Percentiles rank a stretch among this genome's conserved stretches.
These are phyloP conservation scores for rapeseed (Brassica napus) DNA, from an alignment of 345 rosid genomes.

Conservation along the genomic window DNA sequence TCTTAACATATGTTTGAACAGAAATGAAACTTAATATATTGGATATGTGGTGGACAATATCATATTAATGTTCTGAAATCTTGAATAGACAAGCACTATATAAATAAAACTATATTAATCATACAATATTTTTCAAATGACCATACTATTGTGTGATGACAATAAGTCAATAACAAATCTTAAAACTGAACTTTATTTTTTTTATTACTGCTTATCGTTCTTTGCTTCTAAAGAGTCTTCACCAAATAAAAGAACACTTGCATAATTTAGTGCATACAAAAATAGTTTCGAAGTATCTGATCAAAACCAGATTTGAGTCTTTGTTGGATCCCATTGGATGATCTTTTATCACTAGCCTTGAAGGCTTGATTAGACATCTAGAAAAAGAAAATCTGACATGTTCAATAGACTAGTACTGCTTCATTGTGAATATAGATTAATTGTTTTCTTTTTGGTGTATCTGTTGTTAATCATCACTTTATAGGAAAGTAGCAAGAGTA, in stretches of 20 bases:
- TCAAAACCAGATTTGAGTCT: background rate
- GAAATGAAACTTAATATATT: constrained; percentile 21
- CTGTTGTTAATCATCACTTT: background rate
- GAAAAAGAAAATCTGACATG: too few relatives aligned
- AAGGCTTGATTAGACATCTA: background rate
- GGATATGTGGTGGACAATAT: background rate
- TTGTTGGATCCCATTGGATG: background rate
- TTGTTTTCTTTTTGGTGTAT: background rate
- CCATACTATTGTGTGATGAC: too few relatives aligned
- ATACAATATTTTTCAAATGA: too few relatives aligned
- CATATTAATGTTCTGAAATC: constrained; percentile 7
- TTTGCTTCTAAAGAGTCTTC: too few relatives aligned
- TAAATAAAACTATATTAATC: background rate
- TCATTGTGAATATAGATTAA: background rate
- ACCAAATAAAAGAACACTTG: too few relatives aligned
- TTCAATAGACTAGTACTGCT: too few relatives aligned
- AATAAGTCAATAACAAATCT: too few relatives aligned
- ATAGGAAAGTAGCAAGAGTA: background rate
- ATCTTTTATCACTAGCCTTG: background rate
- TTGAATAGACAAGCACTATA: constrained; percentile 6
- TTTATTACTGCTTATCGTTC: too few relatives aligned
- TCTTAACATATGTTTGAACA: background rate
- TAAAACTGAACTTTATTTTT: too few relatives aligned
- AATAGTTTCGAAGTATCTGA: background rate
- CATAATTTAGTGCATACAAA: too few relatives aligned